A percentile compares a stretch with the other conserved stretches of the same genome.
phyloP scores from a whole-genome alignment of 495 filamentous ascomycete species.

The Xylaria castorea region DNA sequence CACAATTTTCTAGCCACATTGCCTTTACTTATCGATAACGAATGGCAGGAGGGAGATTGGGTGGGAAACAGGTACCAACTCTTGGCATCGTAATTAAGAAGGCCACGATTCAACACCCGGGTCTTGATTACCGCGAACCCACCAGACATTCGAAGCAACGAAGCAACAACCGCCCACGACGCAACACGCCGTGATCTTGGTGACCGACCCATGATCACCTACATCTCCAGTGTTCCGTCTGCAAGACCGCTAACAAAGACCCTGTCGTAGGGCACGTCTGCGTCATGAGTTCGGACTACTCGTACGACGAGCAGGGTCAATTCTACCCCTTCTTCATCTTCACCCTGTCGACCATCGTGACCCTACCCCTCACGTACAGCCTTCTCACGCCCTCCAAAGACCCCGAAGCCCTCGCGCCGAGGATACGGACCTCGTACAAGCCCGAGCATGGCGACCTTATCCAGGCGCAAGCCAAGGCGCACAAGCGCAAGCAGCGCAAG shows the following conservation, averaged over 20 bases:
- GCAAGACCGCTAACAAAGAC: constrained; percentile 28
- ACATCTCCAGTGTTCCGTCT: constrained; percentile 1
- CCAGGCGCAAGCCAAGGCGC: constrained; percentile 81
- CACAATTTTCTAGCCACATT: constrained; percentile 24
- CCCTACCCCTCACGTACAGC: constrained; percentile 88
- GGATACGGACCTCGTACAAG: constrained; percentile 71
- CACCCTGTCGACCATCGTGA: constrained; percentile 85
- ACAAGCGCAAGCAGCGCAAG: constrained; percentile 87
- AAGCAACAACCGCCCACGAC: constrained; percentile 12
- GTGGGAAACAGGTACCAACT: constrained; percentile 13
- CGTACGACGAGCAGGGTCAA: constrained; percentile 97
- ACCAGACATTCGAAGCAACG: background rate
- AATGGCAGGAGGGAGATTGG: background rate
- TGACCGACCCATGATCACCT: constrained; percentile 18
- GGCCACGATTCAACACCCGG: constrained; percentile 42
- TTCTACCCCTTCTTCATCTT: constrained; percentile 99
- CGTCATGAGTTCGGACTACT: constrained; percentile 95
- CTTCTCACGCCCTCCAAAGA: constrained; percentile 79
- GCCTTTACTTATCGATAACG: constrained; percentile 31
- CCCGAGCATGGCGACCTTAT: constrained; percentile 84
- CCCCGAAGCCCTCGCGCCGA: constrained; percentile 58
- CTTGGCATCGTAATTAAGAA: constrained; percentile 39
- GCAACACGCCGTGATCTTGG: constrained; percentile 5
- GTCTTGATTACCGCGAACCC: background rate
- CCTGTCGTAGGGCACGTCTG: constrained; percentile 41